Evolutionary conservation across 1,139 yeast genomes (phyloP).

Genomic region (Kodamaea ohmeri): DNA sequence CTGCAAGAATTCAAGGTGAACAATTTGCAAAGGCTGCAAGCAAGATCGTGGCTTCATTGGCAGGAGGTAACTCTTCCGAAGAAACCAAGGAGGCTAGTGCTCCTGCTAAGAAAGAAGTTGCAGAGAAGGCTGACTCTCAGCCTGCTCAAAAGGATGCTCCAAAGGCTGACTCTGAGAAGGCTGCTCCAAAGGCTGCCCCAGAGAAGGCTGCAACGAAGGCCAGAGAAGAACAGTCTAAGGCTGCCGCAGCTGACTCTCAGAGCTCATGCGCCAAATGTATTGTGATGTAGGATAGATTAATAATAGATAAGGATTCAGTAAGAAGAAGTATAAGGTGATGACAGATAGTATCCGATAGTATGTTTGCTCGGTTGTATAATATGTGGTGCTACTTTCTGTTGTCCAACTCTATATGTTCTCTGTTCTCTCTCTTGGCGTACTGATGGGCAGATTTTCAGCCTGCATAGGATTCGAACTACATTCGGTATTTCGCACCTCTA

Average conservation of each 20-base stretch:
- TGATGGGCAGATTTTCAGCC: too few species aligned
- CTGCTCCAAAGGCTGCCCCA: constrained; percentile 10
- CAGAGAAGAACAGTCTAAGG: constrained; percentile 7
- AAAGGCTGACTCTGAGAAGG: constrained; percentile 6
- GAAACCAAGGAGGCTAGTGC: constrained; percentile 14
- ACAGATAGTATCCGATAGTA: neutral
- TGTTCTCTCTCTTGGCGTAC: too few species aligned
- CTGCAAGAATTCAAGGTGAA: constrained; percentile 44
- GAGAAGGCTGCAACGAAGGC: constrained; percentile 1
- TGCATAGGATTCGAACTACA: too few species aligned
- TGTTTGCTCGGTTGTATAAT: too few species aligned
- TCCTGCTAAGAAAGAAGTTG: too few species aligned
- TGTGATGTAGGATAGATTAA: constrained; percentile 11
- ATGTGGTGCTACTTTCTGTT: too few species aligned
- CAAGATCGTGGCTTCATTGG: constrained; percentile 18
- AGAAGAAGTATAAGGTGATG: neutral
- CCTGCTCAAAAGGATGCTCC: constrained; percentile 3
- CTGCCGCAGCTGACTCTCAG: constrained; percentile 9
- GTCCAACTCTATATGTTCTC: too few species aligned
- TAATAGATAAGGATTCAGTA: neutral
- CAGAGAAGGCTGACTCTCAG: neutral
- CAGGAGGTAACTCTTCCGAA: constrained; percentile 7
- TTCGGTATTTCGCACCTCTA: too few species aligned
- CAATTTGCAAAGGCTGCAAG: constrained; percentile 36
- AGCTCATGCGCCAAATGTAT: constrained; percentile 16